Conservation (phyloP, 768 basidiomycete species). For the Baorangia bicolor region DNA sequence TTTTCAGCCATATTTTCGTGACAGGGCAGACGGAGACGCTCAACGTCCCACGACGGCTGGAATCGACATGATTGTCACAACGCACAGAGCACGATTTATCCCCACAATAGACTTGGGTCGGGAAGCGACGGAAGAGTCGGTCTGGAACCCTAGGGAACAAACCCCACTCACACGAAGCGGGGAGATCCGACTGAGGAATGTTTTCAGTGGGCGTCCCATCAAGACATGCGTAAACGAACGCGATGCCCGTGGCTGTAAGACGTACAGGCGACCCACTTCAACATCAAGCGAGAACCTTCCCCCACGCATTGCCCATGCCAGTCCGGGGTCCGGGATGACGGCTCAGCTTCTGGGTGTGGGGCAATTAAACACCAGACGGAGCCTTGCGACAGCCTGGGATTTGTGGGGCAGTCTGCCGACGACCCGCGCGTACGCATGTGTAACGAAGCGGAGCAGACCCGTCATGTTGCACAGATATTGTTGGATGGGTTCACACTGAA, state of each 20-base stretch:
- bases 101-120: neutral
- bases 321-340: neutral
- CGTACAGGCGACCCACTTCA: conserved; percentile 12
- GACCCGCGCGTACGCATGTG: neutral
- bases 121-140: neutral
- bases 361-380: neutral
- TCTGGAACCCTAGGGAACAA: neutral
- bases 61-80: neutral
- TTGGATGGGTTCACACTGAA: neutral
- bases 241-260: neutral
- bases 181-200: neutral
- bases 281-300: neutral
- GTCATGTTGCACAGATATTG: neutral
- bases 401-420: neutral
- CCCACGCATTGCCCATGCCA: neutral
- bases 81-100: neutral
- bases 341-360: conserved; percentile 1
- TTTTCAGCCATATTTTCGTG: neutral
- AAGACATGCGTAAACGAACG: neutral
- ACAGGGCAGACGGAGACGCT: neutral
- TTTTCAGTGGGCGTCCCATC: neutral
- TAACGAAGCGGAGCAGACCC: neutral
- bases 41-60: neutral
- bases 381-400: neutral
- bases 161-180: neutral